A percentile compares a stretch with the other conserved stretches of the same genome.
Evolutionary conservation across 2,329 filamentous ascomycete genomes (phyloP).

Genomic region (Scedosporium minutisporum): DNA sequence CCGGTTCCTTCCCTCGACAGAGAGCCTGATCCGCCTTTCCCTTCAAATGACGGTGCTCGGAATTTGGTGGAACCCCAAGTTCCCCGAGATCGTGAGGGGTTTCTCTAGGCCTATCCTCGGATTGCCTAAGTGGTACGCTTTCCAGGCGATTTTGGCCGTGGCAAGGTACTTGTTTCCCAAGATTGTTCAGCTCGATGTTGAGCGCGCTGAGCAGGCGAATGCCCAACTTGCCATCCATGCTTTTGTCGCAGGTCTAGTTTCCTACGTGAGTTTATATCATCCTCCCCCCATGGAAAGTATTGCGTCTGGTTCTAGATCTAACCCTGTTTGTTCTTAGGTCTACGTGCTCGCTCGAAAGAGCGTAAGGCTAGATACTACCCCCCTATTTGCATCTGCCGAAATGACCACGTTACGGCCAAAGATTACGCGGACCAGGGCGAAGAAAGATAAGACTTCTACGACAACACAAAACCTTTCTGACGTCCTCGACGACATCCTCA

Average conservation of each 20-base stretch:
- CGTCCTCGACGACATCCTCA: conserved; percentile 34
- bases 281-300: background rate
- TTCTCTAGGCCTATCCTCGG: conserved; percentile 51
- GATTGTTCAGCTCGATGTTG: conserved; percentile 28
- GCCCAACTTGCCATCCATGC: conserved; percentile 43
- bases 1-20: conserved; percentile 27
- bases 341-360: conserved; percentile 32
- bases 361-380: conserved; percentile 47
- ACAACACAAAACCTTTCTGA: conserved; percentile 33
- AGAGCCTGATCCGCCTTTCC: conserved; percentile 34
- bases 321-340: conserved; percentile 25
- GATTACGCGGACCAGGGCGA: conserved; percentile 3
- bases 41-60: conserved; percentile 40
- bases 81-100: conserved; percentile 49
- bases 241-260: conserved; percentile 41
- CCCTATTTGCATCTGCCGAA: conserved; percentile 32
- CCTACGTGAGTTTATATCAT: conserved; percentile 35
- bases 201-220: conserved; percentile 25
- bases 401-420: conserved; percentile 7
- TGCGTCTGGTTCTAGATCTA: conserved; percentile 9
- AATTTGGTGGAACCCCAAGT: conserved; percentile 60
- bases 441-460: conserved; percentile 16
- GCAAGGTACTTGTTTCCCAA: conserved; percentile 42
- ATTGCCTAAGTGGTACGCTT: conserved; percentile 54
- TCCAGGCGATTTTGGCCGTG: conserved; percentile 50